Conservation (phyloP, 1,284 basidiomycete genomes). For the Cutaneotrichosporon curvatum region DNA sequence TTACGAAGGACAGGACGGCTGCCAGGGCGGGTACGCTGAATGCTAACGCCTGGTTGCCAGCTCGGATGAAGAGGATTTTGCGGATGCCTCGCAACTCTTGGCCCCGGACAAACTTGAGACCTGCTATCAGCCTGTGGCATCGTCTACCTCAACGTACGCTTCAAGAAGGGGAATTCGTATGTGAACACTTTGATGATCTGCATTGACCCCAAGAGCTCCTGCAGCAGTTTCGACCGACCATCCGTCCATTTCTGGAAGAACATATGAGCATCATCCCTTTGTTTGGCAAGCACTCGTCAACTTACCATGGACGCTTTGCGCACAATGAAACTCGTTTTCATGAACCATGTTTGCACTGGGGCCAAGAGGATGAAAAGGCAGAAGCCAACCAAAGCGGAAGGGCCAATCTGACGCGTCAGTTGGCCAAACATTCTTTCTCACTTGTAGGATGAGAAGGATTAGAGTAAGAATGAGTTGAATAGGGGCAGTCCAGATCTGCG, state of each 20-base stretch:
- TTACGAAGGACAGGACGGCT: slow-evolving; percentile 66
- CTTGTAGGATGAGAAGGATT: slow-evolving; percentile 42
- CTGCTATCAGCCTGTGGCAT: slow-evolving; percentile 37
- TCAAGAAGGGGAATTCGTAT: slow-evolving; percentile 60
- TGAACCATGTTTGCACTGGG: slow-evolving; percentile 63
- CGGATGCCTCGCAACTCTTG: slow-evolving; percentile 55
- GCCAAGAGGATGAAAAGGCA: slow-evolving; percentile 61
- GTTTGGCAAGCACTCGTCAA: not conserved
- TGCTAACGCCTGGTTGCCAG: slow-evolving; percentile 50
- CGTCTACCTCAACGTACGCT: slow-evolving; percentile 47
- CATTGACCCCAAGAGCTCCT: slow-evolving; percentile 67
- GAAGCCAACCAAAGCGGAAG: slow-evolving; percentile 69
- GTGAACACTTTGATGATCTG: slow-evolving; percentile 70
- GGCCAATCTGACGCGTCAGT: slow-evolving; percentile 62
- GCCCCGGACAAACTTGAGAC: slow-evolving; percentile 53
- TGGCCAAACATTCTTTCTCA: slow-evolving; percentile 54
- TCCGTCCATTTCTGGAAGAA: slow-evolving; percentile 60
- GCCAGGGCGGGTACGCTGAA: slow-evolving; percentile 53
- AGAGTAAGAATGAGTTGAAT: slow-evolving; percentile 59
- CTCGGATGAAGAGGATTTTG: slow-evolving; percentile 57
- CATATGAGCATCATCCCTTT: too few species aligned
- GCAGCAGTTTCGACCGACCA: slow-evolving; percentile 70
- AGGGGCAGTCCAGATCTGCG: slow-evolving; percentile 58
- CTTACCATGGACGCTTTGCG: slow-evolving; percentile 54
- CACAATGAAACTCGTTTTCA: slow-evolving; percentile 60